Percentiles rank a stretch among this genome's conserved stretches.
Evolutionary conservation across 2,329 filamentous ascomycete genomes (phyloP).

Genomic region (Fusarium napiforme): DNA sequence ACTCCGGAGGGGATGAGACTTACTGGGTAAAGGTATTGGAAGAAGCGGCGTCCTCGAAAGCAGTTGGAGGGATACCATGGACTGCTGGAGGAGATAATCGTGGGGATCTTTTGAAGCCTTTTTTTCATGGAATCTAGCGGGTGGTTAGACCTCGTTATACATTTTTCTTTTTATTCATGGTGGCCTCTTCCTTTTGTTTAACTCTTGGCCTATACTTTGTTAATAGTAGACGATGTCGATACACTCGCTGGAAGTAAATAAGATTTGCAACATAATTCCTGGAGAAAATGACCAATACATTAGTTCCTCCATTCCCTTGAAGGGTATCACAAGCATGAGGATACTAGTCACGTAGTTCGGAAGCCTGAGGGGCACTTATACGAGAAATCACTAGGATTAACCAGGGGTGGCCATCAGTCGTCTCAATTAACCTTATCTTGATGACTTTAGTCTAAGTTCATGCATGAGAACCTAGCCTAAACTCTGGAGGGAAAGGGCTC

Average conservation of each 20-base stretch:
- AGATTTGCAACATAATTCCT: conserved; percentile 8
- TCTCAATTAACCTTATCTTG: neutral
- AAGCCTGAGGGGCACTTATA: neutral
- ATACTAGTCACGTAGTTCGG: too few relatives aligned
- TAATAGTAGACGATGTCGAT: conserved; percentile 43
- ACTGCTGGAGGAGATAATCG: conserved; percentile 31
- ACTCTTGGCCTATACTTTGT: conserved; percentile 39
- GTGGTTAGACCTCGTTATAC: conserved; percentile 36
- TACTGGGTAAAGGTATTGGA: conserved; percentile 33
- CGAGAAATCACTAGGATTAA: neutral
- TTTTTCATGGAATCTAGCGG: conserved; percentile 39
- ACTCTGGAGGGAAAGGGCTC: neutral
- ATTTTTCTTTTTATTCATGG: conserved; percentile 17
- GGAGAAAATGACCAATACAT: neutral
- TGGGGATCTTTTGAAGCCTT: conserved; percentile 20
- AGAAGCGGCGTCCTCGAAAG: conserved; percentile 14
- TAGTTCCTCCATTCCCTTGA: neutral
- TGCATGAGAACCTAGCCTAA: neutral
- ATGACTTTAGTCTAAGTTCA: neutral
- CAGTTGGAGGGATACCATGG: neutral
- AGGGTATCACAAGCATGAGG: neutral
- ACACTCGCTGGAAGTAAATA: conserved; percentile 39
- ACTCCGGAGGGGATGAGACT: conserved; percentile 39
- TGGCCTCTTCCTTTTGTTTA: conserved; percentile 1
- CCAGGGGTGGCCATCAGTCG: neutral